A percentile compares a stretch with the other conserved stretches of the same genome.
phyloP scores from a whole-genome alignment of 2,329 filamentous ascomycete genomes.

The Orbilia ellipsospora region DNA sequence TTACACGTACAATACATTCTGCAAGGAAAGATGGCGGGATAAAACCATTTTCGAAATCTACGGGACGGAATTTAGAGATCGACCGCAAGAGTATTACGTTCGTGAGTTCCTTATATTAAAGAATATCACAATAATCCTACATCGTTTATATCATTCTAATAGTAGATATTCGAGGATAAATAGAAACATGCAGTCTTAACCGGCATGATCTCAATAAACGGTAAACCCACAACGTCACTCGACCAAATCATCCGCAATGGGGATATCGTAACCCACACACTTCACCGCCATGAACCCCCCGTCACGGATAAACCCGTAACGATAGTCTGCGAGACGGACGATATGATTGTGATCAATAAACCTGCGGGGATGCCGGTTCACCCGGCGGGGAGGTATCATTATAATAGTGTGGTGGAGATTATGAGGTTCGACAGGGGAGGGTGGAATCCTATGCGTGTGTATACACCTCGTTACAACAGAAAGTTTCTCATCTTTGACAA shows the following conservation, averaged over 20 bases:
- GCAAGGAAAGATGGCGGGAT: slow-evolving; percentile 92
- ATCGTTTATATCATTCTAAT: background rate
- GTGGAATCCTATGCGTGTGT: slow-evolving; percentile 69
- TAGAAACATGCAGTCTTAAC: slow-evolving; percentile 79
- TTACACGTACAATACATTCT: slow-evolving; percentile 93
- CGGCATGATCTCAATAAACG: slow-evolving; percentile 83
- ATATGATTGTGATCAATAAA: slow-evolving; percentile 97
- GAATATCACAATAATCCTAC: background rate
- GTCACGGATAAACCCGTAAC: slow-evolving; percentile 82
- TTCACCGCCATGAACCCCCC: slow-evolving; percentile 95
- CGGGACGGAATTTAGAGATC: slow-evolving; percentile 88
- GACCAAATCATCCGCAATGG: slow-evolving; percentile 84
- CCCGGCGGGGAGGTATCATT: slow-evolving; percentile 93
- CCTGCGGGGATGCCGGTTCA: slow-evolving; percentile 95
- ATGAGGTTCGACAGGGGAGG: slow-evolving; percentile 78
- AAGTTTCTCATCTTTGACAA: no score
- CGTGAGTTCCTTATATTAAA: slow-evolving; percentile 58
- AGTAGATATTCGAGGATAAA: slow-evolving; percentile 6
- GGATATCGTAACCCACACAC: slow-evolving; percentile 88
- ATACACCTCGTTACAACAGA: background rate
- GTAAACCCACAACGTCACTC: slow-evolving; percentile 73
- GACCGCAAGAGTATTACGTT: slow-evolving; percentile 86
- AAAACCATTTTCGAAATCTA: slow-evolving; percentile 87
- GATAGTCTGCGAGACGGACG: slow-evolving; percentile 89
- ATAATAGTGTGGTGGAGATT: slow-evolving; percentile 94